These are phyloP conservation scores for Harringtonia aguacate DNA, from an alignment of 2,329 filamentous ascomycete genomes.

Conservation along the genomic window DNA sequence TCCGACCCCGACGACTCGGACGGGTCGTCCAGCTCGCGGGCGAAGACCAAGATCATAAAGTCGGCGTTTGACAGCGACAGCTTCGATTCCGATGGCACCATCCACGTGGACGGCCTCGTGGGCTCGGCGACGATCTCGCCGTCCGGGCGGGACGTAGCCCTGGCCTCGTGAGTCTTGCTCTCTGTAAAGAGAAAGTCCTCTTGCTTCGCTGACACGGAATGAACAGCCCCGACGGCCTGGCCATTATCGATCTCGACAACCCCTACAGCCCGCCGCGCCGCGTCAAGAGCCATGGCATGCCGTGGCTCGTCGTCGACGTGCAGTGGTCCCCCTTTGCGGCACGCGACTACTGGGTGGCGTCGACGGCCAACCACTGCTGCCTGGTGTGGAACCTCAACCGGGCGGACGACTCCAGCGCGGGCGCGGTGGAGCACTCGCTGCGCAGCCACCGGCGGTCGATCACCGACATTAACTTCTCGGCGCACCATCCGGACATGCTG, in stretches of 20 bases:
- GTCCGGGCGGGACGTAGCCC: slow-evolving; percentile 77
- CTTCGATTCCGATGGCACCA: slow-evolving; percentile 75
- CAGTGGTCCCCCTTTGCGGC: slow-evolving; percentile 93
- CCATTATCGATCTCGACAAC: slow-evolving; percentile 85
- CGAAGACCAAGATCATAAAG: slow-evolving; percentile 49
- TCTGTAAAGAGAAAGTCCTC: too few relatives aligned
- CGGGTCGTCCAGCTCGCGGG: slow-evolving; percentile 33
- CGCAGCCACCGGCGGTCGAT: slow-evolving; percentile 78
- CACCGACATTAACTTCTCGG: slow-evolving; percentile 93
- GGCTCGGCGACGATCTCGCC: slow-evolving; percentile 91
- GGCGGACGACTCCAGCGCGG: slow-evolving; percentile 58
- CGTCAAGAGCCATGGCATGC: slow-evolving; percentile 68
- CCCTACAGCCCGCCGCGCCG: slow-evolving; percentile 80
- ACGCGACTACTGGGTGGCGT: slow-evolving; percentile 86
- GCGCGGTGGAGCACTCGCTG: slow-evolving; percentile 74
- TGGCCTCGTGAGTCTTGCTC: slow-evolving; percentile 56
- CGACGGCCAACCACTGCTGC: slow-evolving; percentile 88
- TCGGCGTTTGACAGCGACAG: slow-evolving; percentile 76
- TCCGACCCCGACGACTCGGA: slow-evolving; percentile 21
- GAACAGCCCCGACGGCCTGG: slow-evolving; percentile 64
- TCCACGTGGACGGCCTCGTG: slow-evolving; percentile 70
- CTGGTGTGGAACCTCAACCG: slow-evolving; percentile 87
- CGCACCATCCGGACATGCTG: slow-evolving; percentile 79
- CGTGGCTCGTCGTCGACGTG: slow-evolving; percentile 93
- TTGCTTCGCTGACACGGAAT: background rate